Evolutionary conservation across 164 flowering plant species (phyloP).

Genomic region (Stephania yunnanensis): DNA sequence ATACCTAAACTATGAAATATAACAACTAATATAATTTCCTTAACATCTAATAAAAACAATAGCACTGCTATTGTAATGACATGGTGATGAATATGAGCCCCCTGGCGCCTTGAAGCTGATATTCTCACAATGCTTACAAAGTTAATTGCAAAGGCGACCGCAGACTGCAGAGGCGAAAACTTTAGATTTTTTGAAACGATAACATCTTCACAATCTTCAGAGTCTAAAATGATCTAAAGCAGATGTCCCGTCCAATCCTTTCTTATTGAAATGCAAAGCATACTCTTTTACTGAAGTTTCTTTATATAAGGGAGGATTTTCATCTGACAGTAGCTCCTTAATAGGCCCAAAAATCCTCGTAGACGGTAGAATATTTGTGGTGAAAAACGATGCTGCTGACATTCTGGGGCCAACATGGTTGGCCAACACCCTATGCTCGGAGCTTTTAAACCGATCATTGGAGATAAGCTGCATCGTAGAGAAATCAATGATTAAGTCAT

Average conservation of each 20-base stretch:
- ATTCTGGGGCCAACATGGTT: slow-evolving; percentile 30
- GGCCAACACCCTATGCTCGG: slow-evolving; percentile 33
- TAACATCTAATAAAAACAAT: too few species aligned
- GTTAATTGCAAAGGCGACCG: too few species aligned
- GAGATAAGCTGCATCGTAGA: slow-evolving; percentile 11
- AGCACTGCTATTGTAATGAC: too few species aligned
- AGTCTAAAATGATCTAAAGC: slow-evolving; percentile 17
- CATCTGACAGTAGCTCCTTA: slow-evolving; percentile 33
- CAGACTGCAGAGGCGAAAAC: too few species aligned
- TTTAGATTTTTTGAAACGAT: neutral
- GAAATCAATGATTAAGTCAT: neutral
- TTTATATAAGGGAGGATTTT: slow-evolving; percentile 29
- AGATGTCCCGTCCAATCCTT: slow-evolving; percentile 23
- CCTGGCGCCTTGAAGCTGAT: too few species aligned
- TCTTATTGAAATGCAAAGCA: slow-evolving; percentile 2
- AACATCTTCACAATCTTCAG: neutral
- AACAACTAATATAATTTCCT: too few species aligned
- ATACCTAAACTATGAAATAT: too few species aligned
- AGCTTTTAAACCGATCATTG: slow-evolving; percentile 37
- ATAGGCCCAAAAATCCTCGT: slow-evolving; percentile 33
- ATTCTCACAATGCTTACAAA: too few species aligned
- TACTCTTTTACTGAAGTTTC: slow-evolving; percentile 26
- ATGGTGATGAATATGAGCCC: too few species aligned
- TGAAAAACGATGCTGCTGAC: slow-evolving; percentile 36
- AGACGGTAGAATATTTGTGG: neutral